These are phyloP conservation scores for Jasminum sambac DNA, from an alignment of 257 asterid genomes.

Conservation along the genomic window DNA sequence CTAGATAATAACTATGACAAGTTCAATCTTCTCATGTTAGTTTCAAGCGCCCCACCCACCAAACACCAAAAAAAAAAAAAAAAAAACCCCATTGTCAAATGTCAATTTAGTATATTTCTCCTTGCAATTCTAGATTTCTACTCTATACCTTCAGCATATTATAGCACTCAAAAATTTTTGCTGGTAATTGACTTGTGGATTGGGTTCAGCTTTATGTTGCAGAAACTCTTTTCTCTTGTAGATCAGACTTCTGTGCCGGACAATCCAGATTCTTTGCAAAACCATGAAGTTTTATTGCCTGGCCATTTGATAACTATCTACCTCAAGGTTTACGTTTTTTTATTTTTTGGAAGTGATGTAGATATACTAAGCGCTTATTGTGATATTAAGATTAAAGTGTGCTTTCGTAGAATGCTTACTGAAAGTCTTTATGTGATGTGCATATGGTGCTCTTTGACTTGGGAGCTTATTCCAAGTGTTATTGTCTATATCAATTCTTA, in stretches of 20 bases:
- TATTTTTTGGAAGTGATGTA: conserved; percentile 9
- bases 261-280: conserved; percentile 89
- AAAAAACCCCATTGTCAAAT: conserved; percentile 7
- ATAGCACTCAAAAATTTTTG: neutral
- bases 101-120: conserved; percentile 15
- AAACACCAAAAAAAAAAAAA: too few species aligned
- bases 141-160: neutral
- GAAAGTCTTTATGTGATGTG: conserved; percentile 6
- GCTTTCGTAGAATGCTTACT: conserved; percentile 2
- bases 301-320: conserved; percentile 91
- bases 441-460: neutral
- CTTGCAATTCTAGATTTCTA: conserved; percentile 11
- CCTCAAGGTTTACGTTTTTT: conserved; percentile 64
- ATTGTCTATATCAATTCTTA: neutral
- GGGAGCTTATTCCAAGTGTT: conserved; percentile 9
- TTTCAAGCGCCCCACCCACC: too few species aligned
- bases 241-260: conserved; percentile 95
- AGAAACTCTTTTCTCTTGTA: conserved; percentile 92
- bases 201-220: conserved; percentile 79
- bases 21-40: conserved; percentile 90
- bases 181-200: conserved; percentile 31
- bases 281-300: conserved; percentile 92
- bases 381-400: conserved; percentile 3
- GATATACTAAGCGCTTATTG: conserved; percentile 19
- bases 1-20: conserved; percentile 85